These are phyloP conservation scores for Phytophthora boehmeriae DNA, from an alignment of 352 stramenopile species.

Conservation along the genomic window DNA sequence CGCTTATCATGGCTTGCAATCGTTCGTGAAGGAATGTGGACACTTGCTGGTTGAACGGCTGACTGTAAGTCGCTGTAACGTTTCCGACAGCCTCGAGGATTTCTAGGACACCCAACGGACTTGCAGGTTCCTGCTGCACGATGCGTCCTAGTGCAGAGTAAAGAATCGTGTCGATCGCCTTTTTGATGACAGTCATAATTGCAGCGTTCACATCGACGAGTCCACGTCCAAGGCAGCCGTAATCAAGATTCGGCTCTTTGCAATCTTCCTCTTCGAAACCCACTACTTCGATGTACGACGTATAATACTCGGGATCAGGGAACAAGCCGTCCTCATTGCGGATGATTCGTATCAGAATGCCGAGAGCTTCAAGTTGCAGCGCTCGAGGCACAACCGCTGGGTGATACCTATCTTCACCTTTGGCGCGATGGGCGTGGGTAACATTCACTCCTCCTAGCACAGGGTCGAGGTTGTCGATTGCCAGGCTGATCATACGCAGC, in stretches of 20 bases:
- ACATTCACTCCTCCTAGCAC: constrained; percentile 67
- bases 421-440: constrained; percentile 55
- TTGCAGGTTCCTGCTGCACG: constrained; percentile 54
- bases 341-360: constrained; percentile 51
- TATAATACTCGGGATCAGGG: constrained; percentile 50
- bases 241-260: constrained; percentile 47
- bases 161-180: constrained; percentile 44
- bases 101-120: constrained; percentile 45
- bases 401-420: constrained; percentile 38
- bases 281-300: constrained; percentile 49
- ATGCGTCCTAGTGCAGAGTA: constrained; percentile 61
- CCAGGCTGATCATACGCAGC: constrained; percentile 47
- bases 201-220: constrained; percentile 55
- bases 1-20: constrained; percentile 37
- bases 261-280: constrained; percentile 57
- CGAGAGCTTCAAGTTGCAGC: constrained; percentile 45
- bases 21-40: constrained; percentile 37
- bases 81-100: constrained; percentile 41
- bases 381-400: constrained; percentile 37
- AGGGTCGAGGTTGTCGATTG: constrained; percentile 41
- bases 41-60: constrained; percentile 40
- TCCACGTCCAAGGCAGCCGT: constrained; percentile 55
- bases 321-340: constrained; percentile 56
- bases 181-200: constrained; percentile 41
- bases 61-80: constrained; percentile 19